Conservation (phyloP, 805 yeast species). For the Starmerella floris region DNA sequence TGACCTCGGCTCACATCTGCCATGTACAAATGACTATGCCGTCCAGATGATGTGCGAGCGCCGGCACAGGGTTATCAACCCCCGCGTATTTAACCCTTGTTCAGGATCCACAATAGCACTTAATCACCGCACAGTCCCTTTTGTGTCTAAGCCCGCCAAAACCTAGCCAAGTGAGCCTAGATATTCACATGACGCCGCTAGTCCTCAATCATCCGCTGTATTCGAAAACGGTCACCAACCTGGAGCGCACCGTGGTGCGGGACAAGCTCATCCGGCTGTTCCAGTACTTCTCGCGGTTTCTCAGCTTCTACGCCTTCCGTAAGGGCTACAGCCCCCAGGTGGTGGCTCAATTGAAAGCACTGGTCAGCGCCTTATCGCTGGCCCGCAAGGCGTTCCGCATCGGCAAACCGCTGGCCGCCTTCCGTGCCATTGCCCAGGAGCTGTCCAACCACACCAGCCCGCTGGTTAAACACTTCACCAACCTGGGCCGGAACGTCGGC, state of each 20-base stretch:
- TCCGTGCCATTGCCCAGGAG: conserved; percentile 54
- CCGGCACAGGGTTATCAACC: too few relatives aligned
- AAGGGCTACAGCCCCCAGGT: conserved; percentile 39
- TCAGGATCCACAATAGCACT: too few relatives aligned
- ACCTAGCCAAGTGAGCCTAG: too few relatives aligned
- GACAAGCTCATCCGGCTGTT: conserved; percentile 68
- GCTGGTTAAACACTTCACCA: conserved; percentile 37
- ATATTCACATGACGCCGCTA: background rate
- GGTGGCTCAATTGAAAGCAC: conserved; percentile 38
- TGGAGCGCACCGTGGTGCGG: conserved; percentile 42
- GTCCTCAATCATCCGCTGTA: conserved; percentile 20
- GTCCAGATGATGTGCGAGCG: too few relatives aligned
- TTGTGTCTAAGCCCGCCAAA: too few relatives aligned
- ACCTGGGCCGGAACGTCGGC: conserved; percentile 27
- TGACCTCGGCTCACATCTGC: too few relatives aligned
- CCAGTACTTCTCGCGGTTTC: conserved; percentile 68
- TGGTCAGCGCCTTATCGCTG: conserved; percentile 51
- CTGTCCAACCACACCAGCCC: conserved; percentile 60
- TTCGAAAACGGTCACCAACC: conserved; percentile 12
- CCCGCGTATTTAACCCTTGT: too few relatives aligned
- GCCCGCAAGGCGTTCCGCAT: conserved; percentile 75
- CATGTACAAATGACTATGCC: too few relatives aligned
- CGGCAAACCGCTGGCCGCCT: conserved; percentile 60
- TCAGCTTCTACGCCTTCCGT: conserved; percentile 47
- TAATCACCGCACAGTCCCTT: too few relatives aligned